Percentiles rank a stretch among this genome's conserved stretches.
Evolutionary conservation across 2,329 filamentous ascomycete species (phyloP).

Genomic region (Trichoderma guizhouense): DNA sequence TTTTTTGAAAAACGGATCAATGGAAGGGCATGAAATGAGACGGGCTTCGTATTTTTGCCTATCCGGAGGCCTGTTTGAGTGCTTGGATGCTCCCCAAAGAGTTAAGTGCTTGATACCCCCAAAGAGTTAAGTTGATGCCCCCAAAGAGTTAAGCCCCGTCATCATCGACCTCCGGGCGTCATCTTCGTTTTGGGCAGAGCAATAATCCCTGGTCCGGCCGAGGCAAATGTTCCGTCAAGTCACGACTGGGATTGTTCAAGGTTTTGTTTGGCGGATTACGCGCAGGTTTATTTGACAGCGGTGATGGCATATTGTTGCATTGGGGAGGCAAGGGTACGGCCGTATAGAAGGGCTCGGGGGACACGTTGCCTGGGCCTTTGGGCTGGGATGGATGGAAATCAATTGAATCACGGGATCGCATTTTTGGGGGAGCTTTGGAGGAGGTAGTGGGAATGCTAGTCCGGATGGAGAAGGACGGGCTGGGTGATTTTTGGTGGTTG

Average conservation of each 20-base stretch:
- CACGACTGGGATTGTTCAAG: not conserved
- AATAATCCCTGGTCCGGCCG: not conserved
- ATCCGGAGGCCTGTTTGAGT: not conserved
- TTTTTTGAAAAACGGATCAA: not conserved
- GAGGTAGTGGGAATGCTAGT: not conserved
- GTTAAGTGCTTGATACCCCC: not conserved
- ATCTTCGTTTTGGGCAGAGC: not conserved
- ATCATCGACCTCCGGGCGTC: not conserved
- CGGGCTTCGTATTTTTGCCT: not conserved
- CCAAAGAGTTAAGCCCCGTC: not conserved
- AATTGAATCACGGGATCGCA: constrained; percentile 5
- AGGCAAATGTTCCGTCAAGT: not conserved
- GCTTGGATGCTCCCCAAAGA: not conserved
- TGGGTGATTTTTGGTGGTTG: not conserved
- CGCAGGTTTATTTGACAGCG: not conserved
- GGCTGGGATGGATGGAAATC: not conserved
- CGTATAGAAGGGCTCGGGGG: not conserved
- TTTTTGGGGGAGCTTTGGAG: not conserved
- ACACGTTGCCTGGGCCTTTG: not conserved
- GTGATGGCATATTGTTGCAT: not conserved
- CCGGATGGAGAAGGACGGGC: constrained; percentile 18
- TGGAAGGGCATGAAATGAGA: not conserved
- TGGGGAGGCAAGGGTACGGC: not conserved
- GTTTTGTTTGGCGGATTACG: not conserved
- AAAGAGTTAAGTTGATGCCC: not conserved